Evolutionary conservation across 116 monocot species (phyloP), one percentile per base, ranked within the genome.

Genomic region (Papilionanthe hybrid): DNA sequence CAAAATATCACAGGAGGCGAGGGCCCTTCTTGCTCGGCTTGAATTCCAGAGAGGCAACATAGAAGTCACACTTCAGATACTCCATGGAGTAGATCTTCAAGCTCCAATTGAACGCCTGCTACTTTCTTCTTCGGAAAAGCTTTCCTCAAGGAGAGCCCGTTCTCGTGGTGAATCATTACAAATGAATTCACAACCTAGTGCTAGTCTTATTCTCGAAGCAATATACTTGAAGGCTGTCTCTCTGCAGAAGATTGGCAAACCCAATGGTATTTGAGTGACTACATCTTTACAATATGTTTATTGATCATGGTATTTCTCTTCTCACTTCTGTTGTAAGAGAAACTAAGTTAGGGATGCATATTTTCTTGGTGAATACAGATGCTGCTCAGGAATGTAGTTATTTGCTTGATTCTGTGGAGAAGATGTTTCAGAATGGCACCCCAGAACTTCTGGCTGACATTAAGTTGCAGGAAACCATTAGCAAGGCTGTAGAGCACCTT

Each of bases 31-130:
- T 66, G 89, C 89, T 25, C 82, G 87, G 55, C 82, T 92, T 6
- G 92, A 92, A 63, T 92, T 87, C 75, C 89, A 92, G 72, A 85
- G 89, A 73, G 92, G 92, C 44, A 92, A 92, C 71, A 81, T 92
- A 42, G 92, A 92, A 86, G 89, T 89, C 49, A 86, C 92, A 22
- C 87, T 92, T 79, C 80, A 87, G 17, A 89, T 92, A 72, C 89
- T 92, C 83, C 84, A 89, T 57, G 92, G 92, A 49, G 87, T 92
- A 25, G 92, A 92, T 66, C 85, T 92, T 42, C 85, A 85, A 78
- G 85, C 91, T 20, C 87, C 91, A 18, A 83, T 91, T 55, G 89
- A 91, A 43, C 87, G 91, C 41, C 53, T 91, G 56, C 91, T 89
- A 63, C 75, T 79, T 42, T 81, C 87, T 55, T 66, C 83, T 74